These are phyloP conservation scores for Nannochloropsis oceanica DNA, from an alignment of 108 stramenopile genomes.

Conservation along the genomic window DNA sequence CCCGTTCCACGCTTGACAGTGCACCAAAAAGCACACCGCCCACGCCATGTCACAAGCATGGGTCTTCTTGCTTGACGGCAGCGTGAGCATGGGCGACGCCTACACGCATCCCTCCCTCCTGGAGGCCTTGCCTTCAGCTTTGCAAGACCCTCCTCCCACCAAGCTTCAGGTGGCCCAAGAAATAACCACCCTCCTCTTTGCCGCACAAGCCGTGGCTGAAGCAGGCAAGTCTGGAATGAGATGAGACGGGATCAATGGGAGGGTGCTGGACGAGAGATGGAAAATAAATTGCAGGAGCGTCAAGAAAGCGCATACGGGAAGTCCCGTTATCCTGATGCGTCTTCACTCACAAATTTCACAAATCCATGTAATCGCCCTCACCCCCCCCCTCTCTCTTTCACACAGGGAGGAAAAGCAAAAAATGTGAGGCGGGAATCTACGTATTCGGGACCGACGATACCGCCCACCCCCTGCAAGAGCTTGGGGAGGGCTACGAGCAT, in stretches of 20 bases:
- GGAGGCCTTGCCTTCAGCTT: neutral
- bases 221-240: neutral
- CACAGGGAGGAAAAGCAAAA: neutral
- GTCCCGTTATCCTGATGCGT: too few relatives aligned
- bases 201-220: neutral
- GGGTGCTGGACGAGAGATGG: too few relatives aligned
- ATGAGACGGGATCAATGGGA: too few relatives aligned
- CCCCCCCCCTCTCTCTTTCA: too few relatives aligned
- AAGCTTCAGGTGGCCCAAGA: neutral
- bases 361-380: too few relatives aligned
- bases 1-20: neutral
- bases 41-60: neutral
- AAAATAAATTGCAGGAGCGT: too few relatives aligned
- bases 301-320: too few relatives aligned
- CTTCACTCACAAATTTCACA: too few relatives aligned
- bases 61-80: neutral
- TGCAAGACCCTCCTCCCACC: neutral
- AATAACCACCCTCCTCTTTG: neutral
- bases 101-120: neutral
- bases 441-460: neutral
- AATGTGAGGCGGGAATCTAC: neutral
- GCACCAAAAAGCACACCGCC: neutral
- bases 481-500: neutral
- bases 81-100: neutral
- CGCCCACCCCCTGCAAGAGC: neutral